Evolutionary conservation across 768 basidiomycete species (phyloP).

Genomic region (Rhodotorula paludigena): DNA sequence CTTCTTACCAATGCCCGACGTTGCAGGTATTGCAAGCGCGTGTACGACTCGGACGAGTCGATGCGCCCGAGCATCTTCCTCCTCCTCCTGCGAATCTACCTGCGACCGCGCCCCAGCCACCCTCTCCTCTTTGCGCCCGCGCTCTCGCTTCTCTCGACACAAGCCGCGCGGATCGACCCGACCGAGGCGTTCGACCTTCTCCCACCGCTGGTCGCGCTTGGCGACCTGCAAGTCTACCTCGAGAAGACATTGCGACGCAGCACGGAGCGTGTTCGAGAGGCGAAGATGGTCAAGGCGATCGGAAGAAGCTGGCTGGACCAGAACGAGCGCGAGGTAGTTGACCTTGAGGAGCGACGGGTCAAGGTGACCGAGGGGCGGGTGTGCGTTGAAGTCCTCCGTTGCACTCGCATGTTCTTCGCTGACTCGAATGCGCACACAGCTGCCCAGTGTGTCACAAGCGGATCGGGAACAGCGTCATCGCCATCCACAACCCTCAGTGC

Average conservation of each 20-base stretch:
- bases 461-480: constrained; percentile 85
- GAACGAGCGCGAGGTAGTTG: constrained; percentile 65
- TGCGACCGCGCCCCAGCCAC: constrained; percentile 53
- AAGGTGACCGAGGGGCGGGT: constrained; percentile 88
- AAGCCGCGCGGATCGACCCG: constrained; percentile 74
- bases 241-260: constrained; percentile 60
- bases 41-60: constrained; percentile 58
- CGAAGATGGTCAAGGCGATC: constrained; percentile 63
- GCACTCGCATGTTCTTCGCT: background rate
- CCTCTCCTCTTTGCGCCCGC: constrained; percentile 66
- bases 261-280: constrained; percentile 60
- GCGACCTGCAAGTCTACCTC: constrained; percentile 73
- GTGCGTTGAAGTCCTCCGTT: constrained; percentile 54
- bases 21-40: constrained; percentile 78
- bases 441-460: constrained; percentile 96
- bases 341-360: constrained; percentile 71
- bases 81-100: constrained; percentile 77
- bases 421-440: constrained; percentile 50
- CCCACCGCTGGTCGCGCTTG: constrained; percentile 80
- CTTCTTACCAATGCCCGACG: constrained; percentile 4
- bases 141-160: constrained; percentile 76
- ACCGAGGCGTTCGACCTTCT: constrained; percentile 76
- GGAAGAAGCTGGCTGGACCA: constrained; percentile 72
- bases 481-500: constrained; percentile 81
- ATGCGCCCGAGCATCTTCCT: constrained; percentile 66